phyloP scores from a whole-genome alignment of 805 yeast genomes.

The Blastobotrys chiropterorum region DNA sequence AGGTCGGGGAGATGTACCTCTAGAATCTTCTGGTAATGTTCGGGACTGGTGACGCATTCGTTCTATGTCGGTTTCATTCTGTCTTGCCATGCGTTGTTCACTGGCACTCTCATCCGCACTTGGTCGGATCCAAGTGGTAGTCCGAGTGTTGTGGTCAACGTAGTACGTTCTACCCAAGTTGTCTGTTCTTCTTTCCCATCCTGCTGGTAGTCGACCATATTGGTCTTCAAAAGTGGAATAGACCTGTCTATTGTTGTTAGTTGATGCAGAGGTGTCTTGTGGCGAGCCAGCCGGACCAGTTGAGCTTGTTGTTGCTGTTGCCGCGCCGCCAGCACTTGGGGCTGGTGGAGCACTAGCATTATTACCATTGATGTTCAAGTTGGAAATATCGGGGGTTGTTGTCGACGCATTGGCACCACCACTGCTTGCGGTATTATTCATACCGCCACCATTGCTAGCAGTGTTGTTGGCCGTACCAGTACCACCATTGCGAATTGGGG shows the following conservation, averaged over 20 bases:
- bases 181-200: constrained; percentile 98
- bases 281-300: constrained; percentile 22
- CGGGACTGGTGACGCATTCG: constrained; percentile 87
- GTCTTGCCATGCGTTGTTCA: constrained; percentile 48
- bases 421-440: not conserved
- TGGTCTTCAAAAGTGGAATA: constrained; percentile 96
- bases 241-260: constrained; percentile 42
- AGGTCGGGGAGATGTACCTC: constrained; percentile 25
- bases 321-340: constrained; percentile 3
- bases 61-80: constrained; percentile 73
- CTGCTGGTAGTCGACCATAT: constrained; percentile 92
- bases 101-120: constrained; percentile 68
- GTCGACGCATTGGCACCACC: constrained; percentile 20
- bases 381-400: constrained; percentile 12
- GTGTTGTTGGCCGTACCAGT: not conserved
- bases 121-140: constrained; percentile 99
- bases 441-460: not conserved
- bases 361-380: constrained; percentile 3
- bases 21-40: constrained; percentile 66
- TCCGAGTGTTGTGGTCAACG: constrained; percentile 95
- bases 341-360: not conserved
- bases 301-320: constrained; percentile 21
- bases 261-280: constrained; percentile 12
- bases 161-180: constrained; percentile 95
- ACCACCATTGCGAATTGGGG: constrained; percentile 18